Evolutionary conservation across 140 eudicot genomes (phyloP).

Genomic region (Bidens hawaiensis): DNA sequence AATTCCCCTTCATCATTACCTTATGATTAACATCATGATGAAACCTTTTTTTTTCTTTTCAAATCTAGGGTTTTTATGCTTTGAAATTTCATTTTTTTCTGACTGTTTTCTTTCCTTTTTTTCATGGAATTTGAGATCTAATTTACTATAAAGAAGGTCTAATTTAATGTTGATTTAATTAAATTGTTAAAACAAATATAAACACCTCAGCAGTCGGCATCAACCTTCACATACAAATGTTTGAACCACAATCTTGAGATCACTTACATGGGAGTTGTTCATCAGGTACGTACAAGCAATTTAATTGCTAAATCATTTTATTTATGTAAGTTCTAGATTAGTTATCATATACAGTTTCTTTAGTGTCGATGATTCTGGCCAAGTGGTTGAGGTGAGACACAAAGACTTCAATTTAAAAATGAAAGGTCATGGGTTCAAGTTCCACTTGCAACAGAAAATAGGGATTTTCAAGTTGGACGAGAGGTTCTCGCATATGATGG

Average conservation of each 20-base stretch:
- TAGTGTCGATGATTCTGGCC: no score
- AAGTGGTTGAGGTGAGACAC: no score
- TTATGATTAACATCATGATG: slow-evolving; percentile 22
- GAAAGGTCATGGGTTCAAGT: no score
- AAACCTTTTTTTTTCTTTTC: slow-evolving; percentile 1
- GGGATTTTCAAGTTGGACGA: no score
- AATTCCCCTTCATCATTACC: slow-evolving; percentile 37
- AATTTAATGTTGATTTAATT: slow-evolving; percentile 4
- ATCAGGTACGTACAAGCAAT: neutral
- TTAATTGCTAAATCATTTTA: neutral
- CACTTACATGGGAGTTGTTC: neutral
- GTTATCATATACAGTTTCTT: no score
- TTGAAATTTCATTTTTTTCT: neutral
- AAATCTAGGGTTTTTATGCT: slow-evolving; percentile 31
- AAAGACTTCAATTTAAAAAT: no score
- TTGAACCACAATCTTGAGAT: slow-evolving; percentile 15
- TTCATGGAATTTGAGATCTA: slow-evolving; percentile 1
- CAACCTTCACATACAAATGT: no score
- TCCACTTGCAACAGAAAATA: no score
- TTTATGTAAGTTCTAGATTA: slow-evolving; percentile 3
- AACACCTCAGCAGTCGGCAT: neutral
- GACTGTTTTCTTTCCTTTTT: neutral
- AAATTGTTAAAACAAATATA: neutral
- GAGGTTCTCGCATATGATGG: no score
- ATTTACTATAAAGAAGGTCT: neutral